phyloP scores from a whole-genome alignment of 495 filamentous ascomycete species.

The Aspergillus indologenus region DNA sequence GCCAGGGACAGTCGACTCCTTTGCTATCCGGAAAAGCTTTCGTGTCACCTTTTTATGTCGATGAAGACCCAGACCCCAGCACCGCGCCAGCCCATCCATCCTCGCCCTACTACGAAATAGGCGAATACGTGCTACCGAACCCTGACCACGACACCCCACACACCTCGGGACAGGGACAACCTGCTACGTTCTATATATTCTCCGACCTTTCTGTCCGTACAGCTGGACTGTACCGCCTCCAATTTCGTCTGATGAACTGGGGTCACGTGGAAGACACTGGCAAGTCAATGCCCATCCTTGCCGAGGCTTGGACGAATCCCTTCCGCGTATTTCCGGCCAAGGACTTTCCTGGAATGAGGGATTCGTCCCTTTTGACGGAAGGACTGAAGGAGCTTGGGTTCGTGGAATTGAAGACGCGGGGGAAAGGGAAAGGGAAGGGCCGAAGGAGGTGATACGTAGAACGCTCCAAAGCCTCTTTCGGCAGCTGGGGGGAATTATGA shows the following conservation, averaged over 20 bases:
- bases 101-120: constrained; percentile 34
- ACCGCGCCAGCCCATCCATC: constrained; percentile 64
- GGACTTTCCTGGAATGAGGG: constrained; percentile 91
- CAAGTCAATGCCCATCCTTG: constrained; percentile 58
- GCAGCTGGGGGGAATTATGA: background rate
- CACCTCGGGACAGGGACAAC: constrained; percentile 54
- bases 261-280: constrained; percentile 49
- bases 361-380: constrained; percentile 39
- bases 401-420: constrained; percentile 46
- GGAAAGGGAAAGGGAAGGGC: constrained; percentile 44
- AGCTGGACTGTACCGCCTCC: constrained; percentile 75
- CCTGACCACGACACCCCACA: background rate
- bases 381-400: constrained; percentile 45
- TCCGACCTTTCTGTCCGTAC: constrained; percentile 90
- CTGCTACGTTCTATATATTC: constrained; percentile 80
- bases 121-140: constrained; percentile 5
- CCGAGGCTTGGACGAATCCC: constrained; percentile 66
- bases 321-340: constrained; percentile 95
- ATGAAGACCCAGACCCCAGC: constrained; percentile 46
- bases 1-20: constrained; percentile 24
- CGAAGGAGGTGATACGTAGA: constrained; percentile 21
- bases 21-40: constrained; percentile 42
- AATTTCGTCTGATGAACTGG: constrained; percentile 82
- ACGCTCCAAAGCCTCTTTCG: background rate
- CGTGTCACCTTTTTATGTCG: constrained; percentile 40